Evolutionary conservation across 176 grass and related monocot species (phyloP).

Genomic region (Musa troglodytarum): DNA sequence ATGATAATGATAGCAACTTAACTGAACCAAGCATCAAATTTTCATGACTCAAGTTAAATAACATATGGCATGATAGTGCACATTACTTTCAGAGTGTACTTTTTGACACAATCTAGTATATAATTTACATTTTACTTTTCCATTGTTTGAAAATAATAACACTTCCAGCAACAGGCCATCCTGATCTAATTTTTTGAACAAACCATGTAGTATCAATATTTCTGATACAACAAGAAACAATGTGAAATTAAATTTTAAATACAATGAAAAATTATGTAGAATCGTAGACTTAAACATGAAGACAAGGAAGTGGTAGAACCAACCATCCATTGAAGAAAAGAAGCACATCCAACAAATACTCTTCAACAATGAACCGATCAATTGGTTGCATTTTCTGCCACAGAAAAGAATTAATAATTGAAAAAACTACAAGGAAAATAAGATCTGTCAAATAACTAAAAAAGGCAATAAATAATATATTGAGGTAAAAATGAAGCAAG

Average conservation of each 20-base stretch:
- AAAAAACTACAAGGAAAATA: not conserved
- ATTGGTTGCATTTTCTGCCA: conserved; percentile 82
- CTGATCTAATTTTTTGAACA: too few relatives aligned
- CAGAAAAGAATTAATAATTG: conserved; percentile 10
- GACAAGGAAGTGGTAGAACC: conserved; percentile 20
- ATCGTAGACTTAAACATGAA: not conserved
- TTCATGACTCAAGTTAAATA: not conserved
- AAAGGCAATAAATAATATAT: not conserved
- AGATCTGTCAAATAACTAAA: not conserved
- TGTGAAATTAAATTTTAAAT: not conserved
- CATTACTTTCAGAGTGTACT: not conserved
- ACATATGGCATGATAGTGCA: not conserved
- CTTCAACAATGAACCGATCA: conserved; percentile 93
- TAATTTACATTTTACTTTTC: not conserved
- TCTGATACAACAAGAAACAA: not conserved
- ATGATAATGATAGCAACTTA: too few relatives aligned
- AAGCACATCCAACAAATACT: conserved; percentile 93
- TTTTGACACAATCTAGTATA: not conserved
- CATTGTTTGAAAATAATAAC: not conserved
- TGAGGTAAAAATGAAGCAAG: not conserved
- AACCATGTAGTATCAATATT: too few relatives aligned
- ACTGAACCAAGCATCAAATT: not conserved
- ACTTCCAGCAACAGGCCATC: too few relatives aligned
- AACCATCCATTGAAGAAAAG: conserved; percentile 99
- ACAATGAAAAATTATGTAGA: not conserved